Base-by-base conservation (phyloP, 495 filamentous ascomycete species). In the Penicillium atrosanguineum region DNA sequence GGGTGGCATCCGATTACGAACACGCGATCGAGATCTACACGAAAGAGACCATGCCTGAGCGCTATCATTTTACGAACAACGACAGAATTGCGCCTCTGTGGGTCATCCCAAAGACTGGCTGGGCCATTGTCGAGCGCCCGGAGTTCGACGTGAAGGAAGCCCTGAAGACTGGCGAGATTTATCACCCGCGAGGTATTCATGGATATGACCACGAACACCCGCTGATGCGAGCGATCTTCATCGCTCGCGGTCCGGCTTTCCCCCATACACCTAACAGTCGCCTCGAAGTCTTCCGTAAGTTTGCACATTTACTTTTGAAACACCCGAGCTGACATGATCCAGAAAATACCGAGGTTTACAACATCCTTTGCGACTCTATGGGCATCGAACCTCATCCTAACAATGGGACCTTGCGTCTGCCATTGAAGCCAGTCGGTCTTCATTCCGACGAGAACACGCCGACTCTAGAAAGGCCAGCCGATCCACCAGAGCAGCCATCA, bases 281-380 rank as follows among this genome's bases (percentile, higher is more conserved):
- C 50, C 61, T 96, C 14, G 85, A 90, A 15, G 67, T 72, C n/a
- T 97, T 97, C 69, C 90, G 89, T 94, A 78, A 81, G 89, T 83
- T 6, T 34, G 14, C 31, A 34, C 4, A 21, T 12, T 26, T 34
- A 29, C 6, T 42, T n/a, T 28, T 7, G 29, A 42, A 20, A 14
- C 21, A 54, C 46, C 41, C 48, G 42, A 46, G 20, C 28, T 14
- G 7, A 40, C 38, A 20, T 7, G 19, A 0, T 8, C 23, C 62
- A 90, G 87, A 94, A 82, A 99, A 99, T 55, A 89, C 79, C 50
- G 91, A 99, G 58, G 89, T 99, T 1, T 97, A 97, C 65, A 95
- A 96, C 58, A 88, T 97, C 46, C 67, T 99, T 29, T 97, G 91
- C 61, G 90, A 95, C 60, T 88, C 87, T 1, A 64, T 97, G 29